Conservation (phyloP, 805 yeast genomes). For the Monosporozyma aerobia region DNA sequence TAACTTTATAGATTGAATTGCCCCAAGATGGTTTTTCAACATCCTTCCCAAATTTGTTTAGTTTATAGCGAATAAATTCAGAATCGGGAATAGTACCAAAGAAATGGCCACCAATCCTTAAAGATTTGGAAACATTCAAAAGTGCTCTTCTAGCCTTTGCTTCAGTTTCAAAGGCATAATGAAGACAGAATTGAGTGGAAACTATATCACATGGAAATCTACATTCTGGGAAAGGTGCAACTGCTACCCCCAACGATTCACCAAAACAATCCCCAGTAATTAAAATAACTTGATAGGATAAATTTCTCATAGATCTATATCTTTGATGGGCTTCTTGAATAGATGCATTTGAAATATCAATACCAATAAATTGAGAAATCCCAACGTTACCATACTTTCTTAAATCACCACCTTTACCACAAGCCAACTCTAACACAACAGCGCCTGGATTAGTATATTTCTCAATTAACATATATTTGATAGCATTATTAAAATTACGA, state of each 20-base stretch:
- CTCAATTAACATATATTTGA: slow-evolving; percentile 76
- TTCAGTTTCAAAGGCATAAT: slow-evolving; percentile 88
- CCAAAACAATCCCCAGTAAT: slow-evolving; percentile 91
- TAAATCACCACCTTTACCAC: slow-evolving; percentile 98
- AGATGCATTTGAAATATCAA: slow-evolving; percentile 86
- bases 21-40: slow-evolving; percentile 66
- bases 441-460: slow-evolving; percentile 49
- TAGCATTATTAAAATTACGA: slow-evolving; percentile 83
- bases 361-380: slow-evolving; percentile 72
- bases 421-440: slow-evolving; percentile 75
- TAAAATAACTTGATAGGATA: slow-evolving; percentile 70
- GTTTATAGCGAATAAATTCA: slow-evolving; percentile 65
- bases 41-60: slow-evolving; percentile 39
- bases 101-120: slow-evolving; percentile 76
- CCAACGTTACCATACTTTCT: slow-evolving; percentile 75
- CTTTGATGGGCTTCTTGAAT: slow-evolving; percentile 76
- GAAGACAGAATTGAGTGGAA: slow-evolving; percentile 85
- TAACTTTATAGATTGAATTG: slow-evolving; percentile 70
- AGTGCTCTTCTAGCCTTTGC: slow-evolving; percentile 64
- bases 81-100: slow-evolving; percentile 93
- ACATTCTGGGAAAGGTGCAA: slow-evolving; percentile 58
- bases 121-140: slow-evolving; percentile 63
- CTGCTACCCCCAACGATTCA: slow-evolving; percentile 53
- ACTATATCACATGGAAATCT: slow-evolving; percentile 79
- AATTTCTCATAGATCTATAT: slow-evolving; percentile 45